A percentile compares a stretch with the other conserved stretches of the same genome.
Conservation (phyloP, 2,329 filamentous ascomycete genomes). For the Microcyclospora pomicola region DNA sequence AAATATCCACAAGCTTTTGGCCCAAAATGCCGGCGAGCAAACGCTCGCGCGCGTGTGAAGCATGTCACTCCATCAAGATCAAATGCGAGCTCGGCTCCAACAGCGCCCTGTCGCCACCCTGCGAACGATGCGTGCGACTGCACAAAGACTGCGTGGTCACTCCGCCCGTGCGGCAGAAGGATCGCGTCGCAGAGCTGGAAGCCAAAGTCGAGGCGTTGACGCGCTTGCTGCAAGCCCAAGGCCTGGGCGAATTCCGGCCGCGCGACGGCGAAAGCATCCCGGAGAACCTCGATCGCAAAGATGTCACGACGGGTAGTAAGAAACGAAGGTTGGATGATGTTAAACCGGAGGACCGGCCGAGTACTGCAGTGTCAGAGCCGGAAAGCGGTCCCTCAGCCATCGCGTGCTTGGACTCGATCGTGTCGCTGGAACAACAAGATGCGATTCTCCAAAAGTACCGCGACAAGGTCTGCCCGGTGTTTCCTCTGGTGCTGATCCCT, state of each 20-base stretch:
- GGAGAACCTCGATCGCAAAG: neutral
- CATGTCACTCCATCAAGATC: constrained; percentile 16
- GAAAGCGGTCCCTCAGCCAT: neutral
- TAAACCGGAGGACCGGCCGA: neutral
- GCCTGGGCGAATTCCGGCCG: constrained; percentile 6
- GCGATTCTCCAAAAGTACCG: constrained; percentile 11
- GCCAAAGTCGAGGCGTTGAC: constrained; percentile 18
- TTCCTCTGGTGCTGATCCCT: constrained; percentile 10
- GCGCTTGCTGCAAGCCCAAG: constrained; percentile 13
- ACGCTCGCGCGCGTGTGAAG: constrained; percentile 12
- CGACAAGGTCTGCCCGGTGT: constrained; percentile 7
- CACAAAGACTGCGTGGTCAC: constrained; percentile 16
- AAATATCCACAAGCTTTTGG: no score
- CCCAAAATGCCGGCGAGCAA: constrained; percentile 1
- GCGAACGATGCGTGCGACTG: constrained; percentile 16
- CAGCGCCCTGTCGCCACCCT: constrained; percentile 11
- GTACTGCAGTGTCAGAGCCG: neutral
- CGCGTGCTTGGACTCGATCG: constrained; percentile 8
- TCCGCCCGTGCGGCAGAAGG: constrained; percentile 13
- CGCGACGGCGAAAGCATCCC: neutral
- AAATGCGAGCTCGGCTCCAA: constrained; percentile 14
- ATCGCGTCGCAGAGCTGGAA: constrained; percentile 17
- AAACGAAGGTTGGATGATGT: constrained; percentile 5
- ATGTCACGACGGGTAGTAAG: constrained; percentile 1
- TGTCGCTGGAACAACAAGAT: constrained; percentile 10